Percentiles rank a stretch among this genome's conserved stretches.
These are phyloP conservation scores for Trypanosoma melophagium DNA, from an alignment of 208 protist species.

Conservation along the genomic window DNA sequence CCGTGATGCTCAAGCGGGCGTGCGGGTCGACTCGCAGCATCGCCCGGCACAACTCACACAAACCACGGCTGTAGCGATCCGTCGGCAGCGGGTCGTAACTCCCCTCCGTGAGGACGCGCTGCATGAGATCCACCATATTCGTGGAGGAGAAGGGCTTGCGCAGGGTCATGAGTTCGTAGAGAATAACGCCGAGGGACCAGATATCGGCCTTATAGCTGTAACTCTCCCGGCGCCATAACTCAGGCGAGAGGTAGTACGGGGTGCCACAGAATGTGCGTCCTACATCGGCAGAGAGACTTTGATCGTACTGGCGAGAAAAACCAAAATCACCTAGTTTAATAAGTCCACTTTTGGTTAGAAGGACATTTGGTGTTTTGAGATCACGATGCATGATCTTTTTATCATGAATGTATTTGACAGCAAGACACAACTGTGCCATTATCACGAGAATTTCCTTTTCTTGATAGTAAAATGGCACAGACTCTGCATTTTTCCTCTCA, in stretches of 20 bases:
- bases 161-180: conserved; percentile 78
- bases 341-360: conserved; percentile 60
- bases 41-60: conserved; percentile 36
- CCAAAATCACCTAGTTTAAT: conserved; percentile 90
- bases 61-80: conserved; percentile 35
- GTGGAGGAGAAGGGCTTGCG: conserved; percentile 61
- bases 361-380: conserved; percentile 77
- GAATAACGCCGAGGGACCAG: conserved; percentile 84
- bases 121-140: conserved; percentile 51
- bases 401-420: conserved; percentile 78
- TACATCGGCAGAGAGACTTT: conserved; percentile 49
- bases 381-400: conserved; percentile 83
- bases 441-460: conserved; percentile 72
- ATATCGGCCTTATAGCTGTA: conserved; percentile 92
- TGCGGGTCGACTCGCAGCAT: conserved; percentile 60
- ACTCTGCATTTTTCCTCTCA: neutral
- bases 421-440: conserved; percentile 65
- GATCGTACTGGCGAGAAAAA: conserved; percentile 60
- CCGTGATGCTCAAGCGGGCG: conserved; percentile 40
- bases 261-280: conserved; percentile 70
- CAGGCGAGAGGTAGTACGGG: conserved; percentile 89
- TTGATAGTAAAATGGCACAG: conserved; percentile 34
- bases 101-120: conserved; percentile 42
- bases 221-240: conserved; percentile 82
- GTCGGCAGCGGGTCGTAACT: conserved; percentile 49